Base-by-base conservation (phyloP, 2,329 filamentous ascomycete genomes). In the Corynespora cassiicola region DNA sequence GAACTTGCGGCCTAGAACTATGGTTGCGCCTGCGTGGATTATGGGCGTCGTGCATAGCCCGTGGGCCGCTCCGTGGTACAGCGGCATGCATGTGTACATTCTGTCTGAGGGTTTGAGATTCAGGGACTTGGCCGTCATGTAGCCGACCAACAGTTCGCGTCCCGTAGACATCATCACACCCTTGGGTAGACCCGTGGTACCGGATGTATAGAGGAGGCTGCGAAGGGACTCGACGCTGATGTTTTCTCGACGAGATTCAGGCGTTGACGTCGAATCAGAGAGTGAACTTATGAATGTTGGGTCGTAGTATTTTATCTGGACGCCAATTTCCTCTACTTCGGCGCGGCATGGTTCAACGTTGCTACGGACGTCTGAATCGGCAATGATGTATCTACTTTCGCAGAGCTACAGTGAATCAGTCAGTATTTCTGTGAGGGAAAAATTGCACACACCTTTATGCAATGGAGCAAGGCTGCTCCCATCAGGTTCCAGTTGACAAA, bases 401-500 rank as follows among this genome's bases (percentile, higher is more conserved):
- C 40, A 89, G 52, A 32, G 72, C 68, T 38, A 79, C 52, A 10
- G 78, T 69, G 65, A 70, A 60, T 87, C 78, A 9, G 77, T 75
- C 7, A 17, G 9, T 11, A 3, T 12, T 31, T 3, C 19, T 21
- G 2, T 36, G 7, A 8, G 10, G 2, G 76, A 68, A 7, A 71
- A 15, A 39, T 47, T 19, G n/a, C n/a, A n/a, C n/a, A n/a, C 31
- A 64, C 62, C 48, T 61, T 58, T 9, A 60, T 52, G 26, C 65
- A 70, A 45, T 70, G 66, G 1, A 69, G 41, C 39, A 70, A 45
- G 6, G 61, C 57, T 6, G 53, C 39, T 1, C 64, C 63, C 5
- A 63, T 68, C 39, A 70, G 32, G 32, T 68, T 68, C 46, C 61
- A 67, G 27, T 70, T 70, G 18, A 70, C 45, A 30, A 65, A 69